Evolutionary conservation across 352 stramenopile genomes (phyloP), one percentile per base, ranked within the genome.

Genomic region (Phytophthora capsici): DNA sequence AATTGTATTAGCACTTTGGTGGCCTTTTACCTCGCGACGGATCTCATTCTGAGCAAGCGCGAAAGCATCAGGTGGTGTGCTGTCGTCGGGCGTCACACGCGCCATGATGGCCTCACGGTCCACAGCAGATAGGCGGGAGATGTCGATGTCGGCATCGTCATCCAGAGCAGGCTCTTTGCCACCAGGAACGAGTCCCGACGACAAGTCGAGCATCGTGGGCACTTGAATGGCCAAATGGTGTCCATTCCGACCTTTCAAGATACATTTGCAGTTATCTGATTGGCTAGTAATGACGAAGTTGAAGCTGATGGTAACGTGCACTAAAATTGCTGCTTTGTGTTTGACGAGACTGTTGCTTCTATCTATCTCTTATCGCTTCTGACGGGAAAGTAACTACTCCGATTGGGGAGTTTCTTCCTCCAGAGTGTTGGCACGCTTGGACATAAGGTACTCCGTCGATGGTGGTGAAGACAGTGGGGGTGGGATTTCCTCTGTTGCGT

Each of bases 41-140:
- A 94, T 91, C 57, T 94, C 85, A 55, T 92, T 94, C 63, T 94
- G 85, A 13, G 82, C 78, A 13, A 94, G 75, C 19, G 82, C 71
- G 54, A 90, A 94, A 0, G 85, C 83, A 51, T 92, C 85, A 2
- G 81, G 63, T 47, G 84, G 86, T 17, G 69, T 57, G 53, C 78
- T 91, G 53, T 92, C 80, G 58, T 91, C 82, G 8, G 84, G 82
- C 19, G 75, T 80, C 54, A 93, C 81, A 23, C 84, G 81, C 20
- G 77, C 66, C 60, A 94, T 58, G 59, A 94, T 91, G 34, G 84
- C 82, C 13, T 94, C 84, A 32, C 81, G 84, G 52, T 93, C 84
- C 8, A 60, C 56, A 14, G 69, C 64, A n/a, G 84, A 57, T 22
- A 95, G 63, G 19, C 83, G 72, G 8, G 69, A 70, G 32, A 93